Conservation (phyloP, 257 asterid species). For the Petunia secreta region DNA sequence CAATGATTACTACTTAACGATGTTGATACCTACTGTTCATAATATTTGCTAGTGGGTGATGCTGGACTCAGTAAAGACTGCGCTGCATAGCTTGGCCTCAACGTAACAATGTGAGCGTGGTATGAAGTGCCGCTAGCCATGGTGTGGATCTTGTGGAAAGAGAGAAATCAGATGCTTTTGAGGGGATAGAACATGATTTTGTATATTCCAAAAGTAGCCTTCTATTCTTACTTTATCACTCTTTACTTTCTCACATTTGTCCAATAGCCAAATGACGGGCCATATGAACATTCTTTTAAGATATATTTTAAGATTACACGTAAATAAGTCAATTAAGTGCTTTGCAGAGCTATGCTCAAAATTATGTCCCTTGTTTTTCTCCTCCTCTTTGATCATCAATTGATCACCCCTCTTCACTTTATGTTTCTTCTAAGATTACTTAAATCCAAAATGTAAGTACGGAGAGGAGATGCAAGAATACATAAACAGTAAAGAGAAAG, state of each 20-base stretch:
- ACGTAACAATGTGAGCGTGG: too few species aligned
- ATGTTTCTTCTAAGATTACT: background rate
- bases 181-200: background rate
- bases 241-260: background rate
- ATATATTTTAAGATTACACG: background rate
- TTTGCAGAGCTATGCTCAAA: background rate
- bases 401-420: background rate
- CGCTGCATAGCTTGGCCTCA: background rate
- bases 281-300: background rate
- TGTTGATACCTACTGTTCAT: background rate
- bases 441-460: background rate
- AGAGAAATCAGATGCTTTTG: constrained; percentile 1
- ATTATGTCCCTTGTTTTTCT: background rate
- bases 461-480: background rate
- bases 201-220: background rate
- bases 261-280: background rate
- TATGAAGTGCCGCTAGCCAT: background rate
- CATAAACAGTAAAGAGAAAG: background rate
- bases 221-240: background rate
- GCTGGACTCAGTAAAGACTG: background rate
- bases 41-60: background rate
- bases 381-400: background rate
- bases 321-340: background rate
- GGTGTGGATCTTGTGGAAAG: background rate
- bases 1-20: background rate